Conservation (phyloP, 1,284 basidiomycete species). For the Austroboletus niveus region DNA sequence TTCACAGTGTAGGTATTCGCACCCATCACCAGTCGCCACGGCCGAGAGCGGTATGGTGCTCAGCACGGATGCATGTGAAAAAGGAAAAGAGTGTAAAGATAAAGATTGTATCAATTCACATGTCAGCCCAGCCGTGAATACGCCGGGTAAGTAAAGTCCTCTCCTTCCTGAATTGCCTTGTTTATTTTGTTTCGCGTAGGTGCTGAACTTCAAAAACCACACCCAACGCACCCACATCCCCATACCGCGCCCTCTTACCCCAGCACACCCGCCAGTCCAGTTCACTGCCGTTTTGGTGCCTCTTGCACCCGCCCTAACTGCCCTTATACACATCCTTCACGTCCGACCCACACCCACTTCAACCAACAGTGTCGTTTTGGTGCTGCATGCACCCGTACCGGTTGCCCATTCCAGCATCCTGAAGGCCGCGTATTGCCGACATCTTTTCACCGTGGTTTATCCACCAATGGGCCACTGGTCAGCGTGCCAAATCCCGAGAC, state of each 20-base stretch:
- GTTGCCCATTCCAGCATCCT: constrained; percentile 77
- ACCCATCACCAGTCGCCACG: constrained; percentile 90
- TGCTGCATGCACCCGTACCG: constrained; percentile 70
- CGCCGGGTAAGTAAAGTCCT: constrained; percentile 44
- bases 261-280: constrained; percentile 34
- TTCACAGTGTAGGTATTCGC: constrained; percentile 81
- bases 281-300: constrained; percentile 73
- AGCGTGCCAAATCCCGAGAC: constrained; percentile 60
- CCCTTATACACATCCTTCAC: constrained; percentile 60
- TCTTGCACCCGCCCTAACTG: constrained; percentile 75
- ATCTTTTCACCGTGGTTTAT: constrained; percentile 74
- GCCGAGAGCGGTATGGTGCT: constrained; percentile 90
- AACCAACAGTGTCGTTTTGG: constrained; percentile 70
- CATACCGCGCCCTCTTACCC: constrained; percentile 23
- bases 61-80: constrained; percentile 86
- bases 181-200: constrained; percentile 24
- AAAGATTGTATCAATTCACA: constrained; percentile 88
- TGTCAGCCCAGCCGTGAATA: constrained; percentile 79
- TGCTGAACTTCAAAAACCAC: constrained; percentile 43
- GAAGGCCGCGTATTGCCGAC: constrained; percentile 74
- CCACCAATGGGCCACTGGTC: constrained; percentile 54
- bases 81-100: constrained; percentile 83
- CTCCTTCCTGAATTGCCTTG: neutral
- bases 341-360: constrained; percentile 39
- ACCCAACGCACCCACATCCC: constrained; percentile 24